Evolutionary conservation across 768 basidiomycete species (phyloP).

Genomic region (Termitomyces titanicus): DNA sequence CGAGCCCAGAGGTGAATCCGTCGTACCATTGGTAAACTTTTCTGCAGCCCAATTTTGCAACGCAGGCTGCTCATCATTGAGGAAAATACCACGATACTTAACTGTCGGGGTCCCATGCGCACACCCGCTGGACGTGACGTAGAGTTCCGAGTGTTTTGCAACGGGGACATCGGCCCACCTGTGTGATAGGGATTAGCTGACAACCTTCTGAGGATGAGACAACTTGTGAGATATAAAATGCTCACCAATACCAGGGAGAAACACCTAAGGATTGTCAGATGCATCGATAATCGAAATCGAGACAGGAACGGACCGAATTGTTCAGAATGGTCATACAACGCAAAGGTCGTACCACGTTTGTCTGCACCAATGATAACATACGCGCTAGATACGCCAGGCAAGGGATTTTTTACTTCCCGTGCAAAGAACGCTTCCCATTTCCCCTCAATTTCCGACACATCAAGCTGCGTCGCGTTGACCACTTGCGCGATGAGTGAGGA

Average conservation of each 20-base stretch:
- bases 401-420: constrained; percentile 47
- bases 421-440: constrained; percentile 66
- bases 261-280: constrained; percentile 37
- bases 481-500: constrained; percentile 50
- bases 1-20: constrained; percentile 40
- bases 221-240: neutral
- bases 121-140: constrained; percentile 41
- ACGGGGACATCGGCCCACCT: constrained; percentile 82
- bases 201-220: neutral
- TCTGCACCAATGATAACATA: constrained; percentile 70
- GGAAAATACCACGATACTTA: constrained; percentile 68
- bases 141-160: constrained; percentile 25
- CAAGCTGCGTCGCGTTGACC: constrained; percentile 48
- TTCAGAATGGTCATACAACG: constrained; percentile 64
- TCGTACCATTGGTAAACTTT: constrained; percentile 64
- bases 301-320: constrained; percentile 47
- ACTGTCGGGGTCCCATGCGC: constrained; percentile 63
- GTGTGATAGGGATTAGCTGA: neutral
- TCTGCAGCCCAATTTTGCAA: constrained; percentile 69
- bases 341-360: constrained; percentile 66
- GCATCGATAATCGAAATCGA: neutral
- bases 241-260: constrained; percentile 67
- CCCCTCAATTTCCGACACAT: constrained; percentile 55
- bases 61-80: constrained; percentile 76
- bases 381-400: constrained; percentile 54